Evolutionary conservation across 1,284 basidiomycete genomes (phyloP), one percentile per base, ranked within the genome.

Genomic region (Kalmanozyma brasiliensis): DNA sequence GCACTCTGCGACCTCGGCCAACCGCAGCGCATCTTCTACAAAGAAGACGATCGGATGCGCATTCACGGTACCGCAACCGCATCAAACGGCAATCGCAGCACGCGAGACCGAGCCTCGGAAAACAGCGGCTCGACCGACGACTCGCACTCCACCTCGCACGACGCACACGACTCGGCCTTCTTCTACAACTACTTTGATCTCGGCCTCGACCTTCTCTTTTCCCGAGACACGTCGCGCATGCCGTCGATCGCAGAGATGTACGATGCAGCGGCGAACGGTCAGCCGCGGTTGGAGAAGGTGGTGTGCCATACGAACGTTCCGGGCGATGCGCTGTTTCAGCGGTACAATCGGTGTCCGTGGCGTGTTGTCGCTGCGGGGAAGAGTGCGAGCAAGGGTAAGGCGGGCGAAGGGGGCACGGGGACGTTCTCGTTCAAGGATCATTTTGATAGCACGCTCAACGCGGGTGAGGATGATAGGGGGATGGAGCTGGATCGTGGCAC

Each of bases 131-230:
- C 49, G 1, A 66, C 51, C 3, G 48, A 66, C 10, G 63, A 56
- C 16, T 49, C 56, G 9, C 19, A 17, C 1, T 44, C 43, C 14
- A 23, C 42, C 4, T 49, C 51, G 2, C 30, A 34, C 11, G 68
- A 62, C 26, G 20, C 44, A 16, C 55, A 69, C 43, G 55, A 62
- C 40, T 61, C 65, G 16, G 61, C 70, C 0, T 65, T 73, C 34
- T 73, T 73, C 43, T 73, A 64, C 65, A 73, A 73, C 55, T 73
- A 73, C 52, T 73, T 73, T 56, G 70, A 73, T 32, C 63, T 73
- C 3, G 70, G 70, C 16, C 53, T 73, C 30, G 70, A 73, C 49
- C 29, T 73, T 34, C 45, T 73, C 3, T 73, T 73, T 24, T 68
- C 69, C 2, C 56, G 44, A 32, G 41, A 64, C 36, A 43, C 46